Evolutionary conservation across 108 stramenopile genomes (phyloP), one percentile per base, ranked within the genome.

Genomic region (Fragilaria radians): DNA sequence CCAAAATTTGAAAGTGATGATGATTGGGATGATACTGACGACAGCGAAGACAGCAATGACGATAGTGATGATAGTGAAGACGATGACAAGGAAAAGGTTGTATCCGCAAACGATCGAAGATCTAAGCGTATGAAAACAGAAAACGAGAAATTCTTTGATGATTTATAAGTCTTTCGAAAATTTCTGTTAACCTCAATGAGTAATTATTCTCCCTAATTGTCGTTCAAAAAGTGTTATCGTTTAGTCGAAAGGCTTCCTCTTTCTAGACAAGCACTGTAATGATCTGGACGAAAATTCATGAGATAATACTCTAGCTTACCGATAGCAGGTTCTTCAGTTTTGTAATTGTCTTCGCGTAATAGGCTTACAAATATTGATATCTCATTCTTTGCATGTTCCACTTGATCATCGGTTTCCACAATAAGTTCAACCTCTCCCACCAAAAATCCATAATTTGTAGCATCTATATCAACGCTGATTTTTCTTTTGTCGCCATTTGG

Each of bases 81-180:
- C 28, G 66, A 66, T 60, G 74, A 74, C 24, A 74, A 67, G 2
- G 74, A 74, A 31, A 62, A 57, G 42, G 65, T 46, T 21, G 72
- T 59, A 9, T 72, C 72, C 3, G 54, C 55, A 7, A 76, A 81
- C 34, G 69, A 79, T 30, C 52, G 54, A 48, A 28, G 71, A 42
- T 61, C 69, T 33, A 70, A 68, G 28, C 64, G 75, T 32, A 74
- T 89, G 63, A 93, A 88, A 56, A 76, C 82, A 46, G 86, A 85
- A 54, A 76, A 72, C 48, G 91, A 93, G 33, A 82, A 89, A 49
- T 93, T 93, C 65, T 93, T 93, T 61, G 79, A 74, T 14, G 91
- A 93, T 71, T 59, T 93, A 58, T 93, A 72, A 76, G 17, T 17
- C 23, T 19, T 55, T 18, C n/a, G n/a, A n/a, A n/a, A n/a, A n/a